Conservation (phyloP, 164 flowering plant species). For the Chloranthus sessilifolius region DNA sequence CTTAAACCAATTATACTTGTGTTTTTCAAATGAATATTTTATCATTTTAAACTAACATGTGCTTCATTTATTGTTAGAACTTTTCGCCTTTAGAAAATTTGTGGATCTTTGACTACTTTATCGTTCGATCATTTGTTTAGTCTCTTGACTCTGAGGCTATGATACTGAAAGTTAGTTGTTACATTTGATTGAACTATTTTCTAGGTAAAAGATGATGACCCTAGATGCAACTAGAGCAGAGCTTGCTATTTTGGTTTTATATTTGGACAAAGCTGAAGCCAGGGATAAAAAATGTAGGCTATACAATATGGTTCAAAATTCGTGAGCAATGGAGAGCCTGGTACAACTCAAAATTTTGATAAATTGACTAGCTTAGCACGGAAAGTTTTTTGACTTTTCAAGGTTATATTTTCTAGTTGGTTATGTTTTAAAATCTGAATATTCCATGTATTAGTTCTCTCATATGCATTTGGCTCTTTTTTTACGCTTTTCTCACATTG, state of each 20-base stretch:
- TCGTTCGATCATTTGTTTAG: too few relatives aligned
- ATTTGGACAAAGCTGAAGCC: constrained; percentile 92
- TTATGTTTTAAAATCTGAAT: too few relatives aligned
- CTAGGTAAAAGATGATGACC: constrained; percentile 48
- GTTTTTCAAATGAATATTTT: too few relatives aligned
- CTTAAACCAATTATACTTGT: too few relatives aligned
- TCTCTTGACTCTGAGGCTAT: too few relatives aligned
- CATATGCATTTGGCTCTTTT: background rate
- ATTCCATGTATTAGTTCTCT: background rate
- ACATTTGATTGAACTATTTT: too few relatives aligned
- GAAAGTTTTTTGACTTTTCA: constrained; percentile 91
- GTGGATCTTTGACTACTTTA: too few relatives aligned
- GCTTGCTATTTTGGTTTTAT: constrained; percentile 70
- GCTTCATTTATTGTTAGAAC: too few relatives aligned
- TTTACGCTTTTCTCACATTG: too few relatives aligned
- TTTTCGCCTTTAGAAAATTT: too few relatives aligned
- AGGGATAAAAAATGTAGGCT: constrained; percentile 96
- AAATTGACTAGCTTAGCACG: constrained; percentile 84
- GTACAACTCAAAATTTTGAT: constrained; percentile 90
- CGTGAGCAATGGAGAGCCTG: constrained; percentile 84
- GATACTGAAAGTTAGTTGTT: too few relatives aligned
- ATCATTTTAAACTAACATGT: too few relatives aligned
- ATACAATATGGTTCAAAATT: constrained; percentile 95
- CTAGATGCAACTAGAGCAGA: constrained; percentile 81
- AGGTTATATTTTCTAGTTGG: constrained; percentile 59